Percentiles rank a stretch among this genome's conserved stretches.
phyloP scores from a whole-genome alignment of 495 filamentous ascomycete genomes.

The Talaromyces proteolyticus region DNA sequence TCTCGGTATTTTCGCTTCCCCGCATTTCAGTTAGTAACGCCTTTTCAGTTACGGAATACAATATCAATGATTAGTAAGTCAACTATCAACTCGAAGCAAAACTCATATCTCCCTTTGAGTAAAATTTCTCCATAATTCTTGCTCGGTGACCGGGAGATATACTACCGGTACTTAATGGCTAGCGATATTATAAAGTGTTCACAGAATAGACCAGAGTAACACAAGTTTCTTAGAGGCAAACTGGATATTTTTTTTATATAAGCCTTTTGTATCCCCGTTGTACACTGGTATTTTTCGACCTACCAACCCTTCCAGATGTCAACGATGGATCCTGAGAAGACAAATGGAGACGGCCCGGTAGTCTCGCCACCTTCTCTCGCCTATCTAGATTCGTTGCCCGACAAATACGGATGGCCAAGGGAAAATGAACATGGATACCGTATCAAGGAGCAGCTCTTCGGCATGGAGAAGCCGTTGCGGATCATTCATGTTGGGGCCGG shows the following conservation, averaged over 20 bases:
- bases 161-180: no score
- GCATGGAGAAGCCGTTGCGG: not conserved
- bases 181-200: not conserved
- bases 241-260: not conserved
- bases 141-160: not conserved
- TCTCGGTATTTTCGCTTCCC: slow-evolving; percentile 2
- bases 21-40: not conserved
- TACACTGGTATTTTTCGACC: not conserved
- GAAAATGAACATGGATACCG: slow-evolving; percentile 3
- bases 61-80: not conserved
- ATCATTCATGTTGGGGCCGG: slow-evolving; percentile 2
- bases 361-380: not conserved
- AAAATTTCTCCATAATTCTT: not conserved
- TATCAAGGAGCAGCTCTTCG: slow-evolving; percentile 2
- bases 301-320: not conserved
- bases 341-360: not conserved
- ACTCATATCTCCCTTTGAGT: not conserved
- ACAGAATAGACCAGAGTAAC: not conserved
- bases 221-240: not conserved
- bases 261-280: not conserved
- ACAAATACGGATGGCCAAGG: slow-evolving; percentile 3
- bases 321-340: not conserved
- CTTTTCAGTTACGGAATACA: not conserved
- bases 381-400: not conserved
- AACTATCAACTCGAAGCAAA: not conserved